Evolutionary conservation across 495 filamentous ascomycete genomes (phyloP).

Genomic region (Penicillium silybi): DNA sequence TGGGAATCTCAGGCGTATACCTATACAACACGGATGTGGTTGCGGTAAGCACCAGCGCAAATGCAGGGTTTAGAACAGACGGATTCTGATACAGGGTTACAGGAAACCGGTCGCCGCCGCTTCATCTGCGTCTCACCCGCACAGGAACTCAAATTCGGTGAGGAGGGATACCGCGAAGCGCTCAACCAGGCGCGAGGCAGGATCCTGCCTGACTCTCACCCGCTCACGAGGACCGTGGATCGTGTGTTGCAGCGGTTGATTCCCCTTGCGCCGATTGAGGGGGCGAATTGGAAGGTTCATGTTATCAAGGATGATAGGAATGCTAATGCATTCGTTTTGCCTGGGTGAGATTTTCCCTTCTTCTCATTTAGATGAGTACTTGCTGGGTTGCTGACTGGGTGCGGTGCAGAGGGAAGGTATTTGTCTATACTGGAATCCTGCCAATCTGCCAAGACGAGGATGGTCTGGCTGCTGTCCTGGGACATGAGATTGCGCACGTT

Average conservation of each 20-base stretch:
- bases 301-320: slow-evolving; percentile 67
- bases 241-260: slow-evolving; percentile 69
- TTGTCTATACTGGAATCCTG: slow-evolving; percentile 83
- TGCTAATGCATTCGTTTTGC: slow-evolving; percentile 85
- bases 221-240: slow-evolving; percentile 52
- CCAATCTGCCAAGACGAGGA: slow-evolving; percentile 66
- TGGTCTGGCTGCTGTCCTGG: slow-evolving; percentile 77
- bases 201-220: slow-evolving; percentile 52
- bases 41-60: slow-evolving; percentile 46
- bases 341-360: slow-evolving; percentile 50
- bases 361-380: too few species aligned
- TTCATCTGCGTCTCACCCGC: slow-evolving; percentile 70
- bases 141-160: slow-evolving; percentile 52
- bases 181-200: slow-evolving; percentile 43
- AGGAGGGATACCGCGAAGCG: slow-evolving; percentile 48
- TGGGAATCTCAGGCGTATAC: slow-evolving; percentile 52
- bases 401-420: slow-evolving; percentile 69
- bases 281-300: slow-evolving; percentile 74
- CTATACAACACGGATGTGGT: slow-evolving; percentile 72
- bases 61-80: not conserved
- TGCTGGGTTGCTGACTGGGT: slow-evolving; percentile 4
- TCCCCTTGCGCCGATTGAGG: slow-evolving; percentile 58
- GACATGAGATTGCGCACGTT: slow-evolving; percentile 94
- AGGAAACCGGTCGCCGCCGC: slow-evolving; percentile 66
- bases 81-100: not conserved